Evolutionary conservation across 129 eudicot species (phyloP), one percentile per base, ranked within the genome.

Genomic region (Ambrosia trifida): DNA sequence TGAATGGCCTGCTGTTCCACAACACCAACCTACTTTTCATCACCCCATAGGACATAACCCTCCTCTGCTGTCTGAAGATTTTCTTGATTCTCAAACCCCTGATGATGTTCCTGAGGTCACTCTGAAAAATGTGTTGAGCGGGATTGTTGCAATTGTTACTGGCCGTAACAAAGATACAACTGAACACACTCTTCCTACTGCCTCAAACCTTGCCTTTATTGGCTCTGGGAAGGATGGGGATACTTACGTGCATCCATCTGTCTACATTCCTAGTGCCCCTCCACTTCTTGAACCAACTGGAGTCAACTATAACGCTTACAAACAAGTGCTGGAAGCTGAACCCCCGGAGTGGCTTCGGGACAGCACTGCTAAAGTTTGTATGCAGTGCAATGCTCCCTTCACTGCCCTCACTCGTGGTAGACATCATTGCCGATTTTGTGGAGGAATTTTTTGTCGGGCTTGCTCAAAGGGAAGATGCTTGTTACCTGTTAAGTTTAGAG

Each of bases 341-440:
- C 99, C 99, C 1, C 99, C 99, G 0, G 97, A 95, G 20, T 95
- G 99, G 99, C 88, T 90, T 76, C 91, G 91, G n/a, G 99, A 95
- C 80, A 95, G 99, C 82, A 79, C 83, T 18, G 53, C 89, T 60
- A 44, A 74, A 33, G 91, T 66, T 57, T 95, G 99, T 73, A 90
- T 95, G 99, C 99, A 95, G 70, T 95, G 99, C 74, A 77, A 64
- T 80, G 88, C 97, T 76, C 91, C 91, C 4, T 95, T 95, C 72
- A 95, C 99, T 16, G 96, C 99, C 30, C 64, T 95, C 54, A 90
- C 99, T 62, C 96, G 97, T 68, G 99, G 99, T 33, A 84, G 99
- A 72, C 99, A 95, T 81, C 99, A 95, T 74, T 95, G 99, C 72
- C 91, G 99, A 5, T 95, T 95, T 68, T 95, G 99, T 83, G 99